Conservation (phyloP, 148 eudicot species). For the Gaultheria prostrata region DNA sequence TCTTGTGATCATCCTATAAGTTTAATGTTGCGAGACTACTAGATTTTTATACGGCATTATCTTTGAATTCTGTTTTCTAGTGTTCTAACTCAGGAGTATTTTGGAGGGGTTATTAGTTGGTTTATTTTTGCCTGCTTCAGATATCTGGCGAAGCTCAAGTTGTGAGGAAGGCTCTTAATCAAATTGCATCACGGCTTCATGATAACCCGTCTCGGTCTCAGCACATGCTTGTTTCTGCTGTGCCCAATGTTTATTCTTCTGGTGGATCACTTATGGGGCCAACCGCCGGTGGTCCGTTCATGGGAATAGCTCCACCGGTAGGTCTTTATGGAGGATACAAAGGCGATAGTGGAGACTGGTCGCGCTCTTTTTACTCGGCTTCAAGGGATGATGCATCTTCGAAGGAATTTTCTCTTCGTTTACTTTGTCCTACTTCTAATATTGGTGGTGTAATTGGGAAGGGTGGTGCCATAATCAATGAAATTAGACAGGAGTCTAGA, state of each 20-base stretch:
- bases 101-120: background rate
- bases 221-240: slow-evolving; percentile 73
- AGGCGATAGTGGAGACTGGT: slow-evolving; percentile 69
- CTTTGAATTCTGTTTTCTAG: background rate
- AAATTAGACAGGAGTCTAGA: slow-evolving; percentile 88
- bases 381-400: slow-evolving; percentile 65
- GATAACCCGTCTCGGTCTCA: slow-evolving; percentile 95
- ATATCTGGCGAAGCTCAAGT: slow-evolving; percentile 74
- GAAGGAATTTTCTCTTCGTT: slow-evolving; percentile 79
- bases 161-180: slow-evolving; percentile 77
- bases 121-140: slow-evolving; percentile 29
- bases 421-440: slow-evolving; percentile 77
- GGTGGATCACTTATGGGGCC: slow-evolving; percentile 68
- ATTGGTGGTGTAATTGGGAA: slow-evolving; percentile 98
- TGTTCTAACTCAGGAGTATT: background rate
- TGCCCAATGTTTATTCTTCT: slow-evolving; percentile 48
- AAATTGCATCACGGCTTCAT: slow-evolving; percentile 84
- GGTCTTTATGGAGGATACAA: slow-evolving; percentile 82
- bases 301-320: slow-evolving; percentile 71
- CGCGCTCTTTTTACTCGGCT: slow-evolving; percentile 58
- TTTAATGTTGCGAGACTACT: background rate
- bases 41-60: background rate
- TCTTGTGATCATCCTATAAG: too few species aligned
- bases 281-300: slow-evolving; percentile 57
- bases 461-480: slow-evolving; percentile 87